phyloP scores from a whole-genome alignment of 2,329 filamentous ascomycete genomes.

The Penicillium vulpinum region DNA sequence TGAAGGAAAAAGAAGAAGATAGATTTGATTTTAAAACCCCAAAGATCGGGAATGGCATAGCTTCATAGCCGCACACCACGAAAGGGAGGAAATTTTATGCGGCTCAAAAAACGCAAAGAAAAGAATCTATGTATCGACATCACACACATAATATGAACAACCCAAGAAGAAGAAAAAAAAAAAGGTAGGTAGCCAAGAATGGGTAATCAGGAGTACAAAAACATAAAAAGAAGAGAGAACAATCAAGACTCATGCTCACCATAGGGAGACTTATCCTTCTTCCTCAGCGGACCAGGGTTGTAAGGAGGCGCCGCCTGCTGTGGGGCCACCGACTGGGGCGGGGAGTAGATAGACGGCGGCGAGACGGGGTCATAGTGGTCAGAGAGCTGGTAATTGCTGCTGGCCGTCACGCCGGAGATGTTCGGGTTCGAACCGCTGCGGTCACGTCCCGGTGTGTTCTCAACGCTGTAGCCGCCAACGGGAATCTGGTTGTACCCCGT shows the following conservation, averaged over 20 bases:
- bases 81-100: neutral
- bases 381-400: constrained; percentile 17
- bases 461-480: neutral
- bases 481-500: constrained; percentile 17
- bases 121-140: neutral
- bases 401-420: constrained; percentile 61
- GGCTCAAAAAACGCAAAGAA: neutral
- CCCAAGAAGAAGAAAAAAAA: neutral
- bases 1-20: neutral
- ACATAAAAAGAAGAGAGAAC: neutral
- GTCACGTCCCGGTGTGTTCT: constrained; percentile 63
- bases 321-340: constrained; percentile 44
- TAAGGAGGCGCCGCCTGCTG: neutral
- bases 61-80: neutral
- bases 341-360: constrained; percentile 72
- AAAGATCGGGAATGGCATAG: neutral
- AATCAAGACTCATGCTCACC: neutral
- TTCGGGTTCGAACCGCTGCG: constrained; percentile 60
- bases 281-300: constrained; percentile 3
- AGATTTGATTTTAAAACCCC: neutral
- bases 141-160: constrained; percentile 4
- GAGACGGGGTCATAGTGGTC: constrained; percentile 69
- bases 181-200: neutral
- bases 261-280: constrained; percentile 7
- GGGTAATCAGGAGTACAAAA: neutral